phyloP scores from a whole-genome alignment of 257 asterid species.

The Nicotiana tomentosiformis region DNA sequence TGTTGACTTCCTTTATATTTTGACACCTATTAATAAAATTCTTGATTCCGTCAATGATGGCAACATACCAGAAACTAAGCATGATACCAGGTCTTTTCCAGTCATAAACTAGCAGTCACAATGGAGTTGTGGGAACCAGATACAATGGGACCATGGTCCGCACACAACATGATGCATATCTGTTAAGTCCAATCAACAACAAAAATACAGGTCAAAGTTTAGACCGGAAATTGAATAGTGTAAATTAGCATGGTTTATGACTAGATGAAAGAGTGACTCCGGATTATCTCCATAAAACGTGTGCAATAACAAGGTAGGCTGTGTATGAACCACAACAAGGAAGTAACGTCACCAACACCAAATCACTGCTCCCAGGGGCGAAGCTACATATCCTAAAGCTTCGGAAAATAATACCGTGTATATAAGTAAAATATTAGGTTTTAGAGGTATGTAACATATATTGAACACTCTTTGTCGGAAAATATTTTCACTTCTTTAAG shows the following conservation, averaged over 20 bases:
- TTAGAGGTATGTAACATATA: too few species aligned
- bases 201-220: background rate
- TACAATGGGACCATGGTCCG: conserved; percentile 98
- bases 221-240: background rate
- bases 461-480: too few species aligned
- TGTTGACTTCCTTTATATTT: too few species aligned
- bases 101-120: conserved; percentile 80
- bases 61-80: conserved; percentile 85
- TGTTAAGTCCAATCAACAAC: conserved; percentile 26
- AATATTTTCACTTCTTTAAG: too few species aligned
- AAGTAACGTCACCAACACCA: conserved; percentile 98
- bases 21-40: too few species aligned
- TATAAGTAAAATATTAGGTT: too few species aligned
- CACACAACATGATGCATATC: conserved; percentile 97
- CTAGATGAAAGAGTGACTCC: background rate
- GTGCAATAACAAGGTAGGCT: conserved; percentile 97
- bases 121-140: conserved; percentile 99
- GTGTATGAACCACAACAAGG: conserved; percentile 92
- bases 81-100: conserved; percentile 91
- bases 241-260: background rate
- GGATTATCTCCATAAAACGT: conserved; percentile 86
- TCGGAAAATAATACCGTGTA: too few species aligned
- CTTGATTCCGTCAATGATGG: background rate
- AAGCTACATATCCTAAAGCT: too few species aligned
- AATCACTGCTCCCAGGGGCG: conserved; percentile 19